Evolutionary conservation across 768 basidiomycete species (phyloP), one percentile per base, ranked within the genome.

Genomic region (Leccinum truebloodii): DNA sequence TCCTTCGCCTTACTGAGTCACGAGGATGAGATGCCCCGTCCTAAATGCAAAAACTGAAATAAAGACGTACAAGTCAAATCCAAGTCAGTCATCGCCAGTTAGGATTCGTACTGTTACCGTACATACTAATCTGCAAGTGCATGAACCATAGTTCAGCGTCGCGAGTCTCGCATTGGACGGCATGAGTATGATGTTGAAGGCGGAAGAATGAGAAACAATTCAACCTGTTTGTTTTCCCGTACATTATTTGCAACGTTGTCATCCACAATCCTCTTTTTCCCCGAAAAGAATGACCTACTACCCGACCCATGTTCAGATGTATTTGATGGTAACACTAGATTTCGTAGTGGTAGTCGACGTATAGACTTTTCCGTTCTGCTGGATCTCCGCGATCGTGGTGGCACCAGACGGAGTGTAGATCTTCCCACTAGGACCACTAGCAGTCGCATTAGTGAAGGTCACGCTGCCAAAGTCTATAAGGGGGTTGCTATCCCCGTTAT

Each of bases 1-100:
- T 90, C 86, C 53, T 88, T 80, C 16, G 92, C 92, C 20, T 81
- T 78, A 41, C 80, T 79, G 12, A 96, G 18, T 72, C 74, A 22
- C 68, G 67, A 24, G 72, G 69, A 26, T 35, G 34, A 35, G 12
- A 13, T 34, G 32, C 32, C 32, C 32, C 32, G 32, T 34, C 32
- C 32, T 34, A 34, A 5, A 35, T 35, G 34, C 13, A 35, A 35
- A 35, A 14, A 2, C 34, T 6, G 34, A 13, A 35, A 35, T 35
- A 35, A 35, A 35, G 13, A 0, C 13, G 34, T 35, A 35, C 13
- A 35, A 35, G 34, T 35, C 34, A 35, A 35, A 35, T 35, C 13
- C 13, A 35, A 35, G 34, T 35, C 34, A 35, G 34, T 14, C 34
- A 35, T 35, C 13, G 5, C 13, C 34, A 35, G 34, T 14, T 6